A percentile compares a stretch with the other conserved stretches of the same genome.
These are phyloP conservation scores for Auxenochlorella protothecoides DNA, from an alignment of 139 green algal species.

Conservation along the genomic window DNA sequence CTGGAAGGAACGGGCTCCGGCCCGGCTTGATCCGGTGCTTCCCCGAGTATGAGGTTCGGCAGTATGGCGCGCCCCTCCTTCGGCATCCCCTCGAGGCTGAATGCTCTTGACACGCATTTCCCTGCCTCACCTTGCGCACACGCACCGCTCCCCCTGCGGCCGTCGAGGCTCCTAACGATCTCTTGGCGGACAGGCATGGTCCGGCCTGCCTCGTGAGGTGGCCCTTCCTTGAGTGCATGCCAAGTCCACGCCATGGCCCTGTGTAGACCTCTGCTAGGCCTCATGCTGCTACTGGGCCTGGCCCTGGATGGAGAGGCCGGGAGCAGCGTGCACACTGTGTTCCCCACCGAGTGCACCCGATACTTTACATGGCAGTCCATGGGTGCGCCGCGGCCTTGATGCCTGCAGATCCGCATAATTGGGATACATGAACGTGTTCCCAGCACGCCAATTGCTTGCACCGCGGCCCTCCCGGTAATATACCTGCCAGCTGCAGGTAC, in stretches of 20 bases:
- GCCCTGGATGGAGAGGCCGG: neutral
- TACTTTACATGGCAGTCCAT: conserved; percentile 68
- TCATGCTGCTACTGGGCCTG: neutral
- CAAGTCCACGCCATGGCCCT: neutral
- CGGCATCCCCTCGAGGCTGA: too few relatives aligned
- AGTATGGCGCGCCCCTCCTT: too few relatives aligned
- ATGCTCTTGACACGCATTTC: too few relatives aligned
- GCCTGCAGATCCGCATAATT: neutral
- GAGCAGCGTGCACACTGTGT: conserved; percentile 40
- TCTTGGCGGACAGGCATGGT: too few relatives aligned
- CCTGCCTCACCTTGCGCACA: too few relatives aligned
- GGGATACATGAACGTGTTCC: too few relatives aligned
- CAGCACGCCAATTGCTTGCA: neutral
- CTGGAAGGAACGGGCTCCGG: too few relatives aligned
- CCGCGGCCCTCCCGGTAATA: neutral
- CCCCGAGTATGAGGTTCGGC: too few relatives aligned
- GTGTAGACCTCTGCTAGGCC: neutral
- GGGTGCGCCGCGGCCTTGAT: conserved; percentile 13
- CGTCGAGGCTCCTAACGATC: too few relatives aligned
- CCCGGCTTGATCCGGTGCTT: too few relatives aligned
- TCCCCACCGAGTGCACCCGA: conserved; percentile 48
- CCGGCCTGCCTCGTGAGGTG: too few relatives aligned
- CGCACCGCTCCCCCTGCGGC: too few relatives aligned
- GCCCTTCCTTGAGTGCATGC: neutral
- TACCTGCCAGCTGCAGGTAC: neutral